Percentiles rank a stretch among this genome's conserved stretches.
phyloP scores from a whole-genome alignment of 805 yeast genomes.

The Tetrapisispora iriomotensis region DNA sequence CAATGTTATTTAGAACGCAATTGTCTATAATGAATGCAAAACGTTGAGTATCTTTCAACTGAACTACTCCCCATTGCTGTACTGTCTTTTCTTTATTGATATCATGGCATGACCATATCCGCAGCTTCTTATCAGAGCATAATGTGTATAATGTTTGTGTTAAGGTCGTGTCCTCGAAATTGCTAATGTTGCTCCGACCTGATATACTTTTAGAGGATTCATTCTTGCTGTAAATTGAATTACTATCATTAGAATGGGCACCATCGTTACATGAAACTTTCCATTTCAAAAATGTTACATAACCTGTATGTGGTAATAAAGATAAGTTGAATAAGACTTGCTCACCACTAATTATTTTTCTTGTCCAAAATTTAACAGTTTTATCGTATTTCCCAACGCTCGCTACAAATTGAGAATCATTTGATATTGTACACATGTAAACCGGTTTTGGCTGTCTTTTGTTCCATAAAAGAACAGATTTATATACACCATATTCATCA shows the following conservation, averaged over 20 bases:
- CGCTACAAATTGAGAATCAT: conserved; percentile 60
- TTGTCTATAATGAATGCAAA: conserved; percentile 36
- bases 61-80: conserved; percentile 45
- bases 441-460: conserved; percentile 53
- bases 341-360: conserved; percentile 58
- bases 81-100: conserved; percentile 47
- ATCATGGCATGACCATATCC: conserved; percentile 64
- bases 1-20: conserved; percentile 26
- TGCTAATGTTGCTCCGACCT: conserved; percentile 19
- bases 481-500: conserved; percentile 36
- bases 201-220: conserved; percentile 9
- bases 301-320: conserved; percentile 54
- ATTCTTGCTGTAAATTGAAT: neutral
- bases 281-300: conserved; percentile 54
- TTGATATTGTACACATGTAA: conserved; percentile 46
- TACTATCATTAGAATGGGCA: neutral
- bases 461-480: conserved; percentile 29
- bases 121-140: conserved; percentile 46
- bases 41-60: conserved; percentile 19
- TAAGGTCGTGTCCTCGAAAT: conserved; percentile 10
- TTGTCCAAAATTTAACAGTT: conserved; percentile 67
- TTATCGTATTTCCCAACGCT: conserved; percentile 53
- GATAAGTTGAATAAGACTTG: conserved; percentile 57
- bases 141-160: conserved; percentile 53
- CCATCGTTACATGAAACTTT: conserved; percentile 15